Evolutionary conservation across 768 basidiomycete species (phyloP).

Genomic region (Naganishia randhawae): DNA sequence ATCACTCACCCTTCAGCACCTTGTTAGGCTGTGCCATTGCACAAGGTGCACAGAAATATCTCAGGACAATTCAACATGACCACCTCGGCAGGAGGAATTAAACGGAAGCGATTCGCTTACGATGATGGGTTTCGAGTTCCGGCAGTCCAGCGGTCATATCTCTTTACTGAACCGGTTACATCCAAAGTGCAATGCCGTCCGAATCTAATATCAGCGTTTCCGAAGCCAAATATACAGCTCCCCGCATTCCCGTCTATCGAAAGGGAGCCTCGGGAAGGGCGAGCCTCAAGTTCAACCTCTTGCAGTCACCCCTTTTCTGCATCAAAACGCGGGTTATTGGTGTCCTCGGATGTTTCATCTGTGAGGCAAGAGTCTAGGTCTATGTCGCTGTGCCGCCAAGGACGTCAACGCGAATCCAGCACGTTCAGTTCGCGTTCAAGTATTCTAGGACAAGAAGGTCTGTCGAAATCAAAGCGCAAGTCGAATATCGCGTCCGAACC

Average conservation of each 20-base stretch:
- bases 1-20: not conserved
- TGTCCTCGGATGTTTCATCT: not conserved
- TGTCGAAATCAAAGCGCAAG: not conserved
- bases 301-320: not conserved
- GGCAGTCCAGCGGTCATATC: conserved; percentile 1
- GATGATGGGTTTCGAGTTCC: conserved; percentile 17
- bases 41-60: not conserved
- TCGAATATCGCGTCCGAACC: not conserved
- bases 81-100: conserved; percentile 7
- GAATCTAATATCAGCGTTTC: not conserved
- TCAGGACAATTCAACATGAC: not conserved
- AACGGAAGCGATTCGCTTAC: conserved; percentile 1
- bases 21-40: not conserved
- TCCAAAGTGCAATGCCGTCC: not conserved
- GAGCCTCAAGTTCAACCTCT: not conserved
- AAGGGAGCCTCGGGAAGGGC: not conserved
- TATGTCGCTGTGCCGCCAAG: conserved; percentile 1
- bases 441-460: not conserved
- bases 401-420: conserved; percentile 14
- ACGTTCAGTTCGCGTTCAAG: conserved; percentile 12
- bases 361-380: conserved; percentile 3
- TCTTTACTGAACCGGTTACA: not conserved
- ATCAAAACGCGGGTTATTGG: not conserved
- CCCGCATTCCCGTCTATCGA: not conserved
- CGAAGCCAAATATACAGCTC: not conserved